phyloP scores from a whole-genome alignment of 208 protist genomes.

The Crithidia bombi region DNA sequence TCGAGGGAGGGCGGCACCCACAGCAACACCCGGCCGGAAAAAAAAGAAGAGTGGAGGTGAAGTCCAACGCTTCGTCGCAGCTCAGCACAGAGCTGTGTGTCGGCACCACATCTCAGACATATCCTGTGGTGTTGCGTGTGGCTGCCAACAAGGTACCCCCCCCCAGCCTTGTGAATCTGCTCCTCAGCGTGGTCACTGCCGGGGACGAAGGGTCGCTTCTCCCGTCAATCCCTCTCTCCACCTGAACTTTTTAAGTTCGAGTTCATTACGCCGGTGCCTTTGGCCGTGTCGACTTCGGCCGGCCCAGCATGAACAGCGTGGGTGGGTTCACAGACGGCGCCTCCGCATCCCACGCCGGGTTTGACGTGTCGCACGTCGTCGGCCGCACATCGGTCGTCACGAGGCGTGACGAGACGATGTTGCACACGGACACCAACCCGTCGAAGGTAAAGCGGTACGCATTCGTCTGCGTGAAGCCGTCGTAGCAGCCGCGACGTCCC shows the following conservation, averaged over 20 bases:
- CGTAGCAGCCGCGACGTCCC: conserved; percentile 38
- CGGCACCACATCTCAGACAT: too few species aligned
- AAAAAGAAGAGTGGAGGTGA: too few species aligned
- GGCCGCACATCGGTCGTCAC: conserved; percentile 67
- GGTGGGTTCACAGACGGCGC: conserved; percentile 29
- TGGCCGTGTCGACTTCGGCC: neutral
- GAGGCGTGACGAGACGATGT: conserved; percentile 43
- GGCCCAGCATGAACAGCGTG: conserved; percentile 21
- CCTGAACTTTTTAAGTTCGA: neutral
- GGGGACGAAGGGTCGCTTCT: too few species aligned
- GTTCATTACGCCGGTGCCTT: neutral
- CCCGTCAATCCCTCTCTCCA: neutral
- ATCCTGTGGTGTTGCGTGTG: too few species aligned
- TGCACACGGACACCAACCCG: conserved; percentile 63
- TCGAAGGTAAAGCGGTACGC: conserved; percentile 59
- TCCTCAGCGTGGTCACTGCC: too few species aligned
- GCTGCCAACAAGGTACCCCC: too few species aligned
- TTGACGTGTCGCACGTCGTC: conserved; percentile 5
- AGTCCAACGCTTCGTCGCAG: too few species aligned
- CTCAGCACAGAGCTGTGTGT: too few species aligned
- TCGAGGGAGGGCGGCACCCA: too few species aligned
- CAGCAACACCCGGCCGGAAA: too few species aligned
- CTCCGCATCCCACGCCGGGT: conserved; percentile 3
- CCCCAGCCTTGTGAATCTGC: too few species aligned
- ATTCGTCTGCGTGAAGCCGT: conserved; percentile 52